Base-by-base conservation (phyloP, 495 filamentous ascomycete genomes). In the Sphaerosporella brunnea region DNA sequence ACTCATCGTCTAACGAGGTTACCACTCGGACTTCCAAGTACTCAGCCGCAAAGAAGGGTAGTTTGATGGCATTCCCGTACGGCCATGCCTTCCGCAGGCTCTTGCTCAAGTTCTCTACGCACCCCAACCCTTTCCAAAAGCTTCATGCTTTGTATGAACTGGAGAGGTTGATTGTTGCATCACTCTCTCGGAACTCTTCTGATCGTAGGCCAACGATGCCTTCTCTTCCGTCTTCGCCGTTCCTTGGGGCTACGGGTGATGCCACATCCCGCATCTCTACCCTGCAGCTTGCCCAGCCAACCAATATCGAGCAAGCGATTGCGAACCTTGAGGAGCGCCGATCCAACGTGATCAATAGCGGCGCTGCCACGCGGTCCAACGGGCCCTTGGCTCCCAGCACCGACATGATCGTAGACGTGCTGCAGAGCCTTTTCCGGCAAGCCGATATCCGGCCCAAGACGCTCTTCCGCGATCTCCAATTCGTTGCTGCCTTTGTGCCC, bases 391-490 rank as follows among this genome's bases (percentile, higher is more conserved):
- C 66, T 59, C 70, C 54, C 47, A 75, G 59, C 46, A 75, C 72
- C n/a, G 79, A 85, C 47, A 74, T 76, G 61, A 84, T 93, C 20
- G 78, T 87, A 24, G 75, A 81, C 38, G 73, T 85, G 5, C 65
- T 97, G 1, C 78, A 86, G 45, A 70, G 74, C 4, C 73, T 97
- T 13, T 84, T 97, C 62, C 73, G 79, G 35, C 74, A 84, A 56
- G 63, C 73, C 3, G 72, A 79, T 10, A 72, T 88, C 47, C 79
- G 90, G 36, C 88, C 90, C 0, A 83, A 80, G 63, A 88, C 88
- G 0, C 70, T 97, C 0, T 96, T 94, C 69, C 82, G 90, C 23
- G 90, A 97, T 60, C 66, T 97, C 7, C 90, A 97, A 59, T 94
- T 83, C 60, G 93, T 97, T 53, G 84, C 88, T 2, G 78, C 90